Conservation (phyloP, 2,329 filamentous ascomycete species). For the Cadophora sp. region DNA sequence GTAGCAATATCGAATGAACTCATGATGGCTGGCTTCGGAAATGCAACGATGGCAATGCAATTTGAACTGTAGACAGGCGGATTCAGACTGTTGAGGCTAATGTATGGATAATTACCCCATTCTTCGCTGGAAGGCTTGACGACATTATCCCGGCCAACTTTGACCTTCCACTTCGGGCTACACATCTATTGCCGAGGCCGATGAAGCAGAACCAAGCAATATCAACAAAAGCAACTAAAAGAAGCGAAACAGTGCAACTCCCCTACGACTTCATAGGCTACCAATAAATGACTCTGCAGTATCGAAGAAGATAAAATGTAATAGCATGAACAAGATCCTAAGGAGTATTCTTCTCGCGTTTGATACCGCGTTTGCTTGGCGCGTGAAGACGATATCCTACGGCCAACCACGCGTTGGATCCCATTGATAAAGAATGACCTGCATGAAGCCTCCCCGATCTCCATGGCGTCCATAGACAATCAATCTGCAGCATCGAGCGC, state of each 20-base stretch:
- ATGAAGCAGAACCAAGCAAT: not conserved
- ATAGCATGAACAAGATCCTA: not conserved
- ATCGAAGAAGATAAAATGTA: not conserved
- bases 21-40: constrained; percentile 34
- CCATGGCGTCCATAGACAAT: constrained; percentile 13
- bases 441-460: constrained; percentile 5
- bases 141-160: constrained; percentile 6
- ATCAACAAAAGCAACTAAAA: not conserved
- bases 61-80: not conserved
- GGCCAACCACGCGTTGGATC: constrained; percentile 3
- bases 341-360: not conserved
- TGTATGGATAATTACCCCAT: constrained; percentile 12
- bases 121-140: constrained; percentile 9
- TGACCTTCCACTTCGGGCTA: not conserved
- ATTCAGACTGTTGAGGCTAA: not conserved
- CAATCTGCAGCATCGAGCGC: constrained; percentile 31
- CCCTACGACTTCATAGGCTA: not conserved
- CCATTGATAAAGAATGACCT: constrained; percentile 8
- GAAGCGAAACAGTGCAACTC: not conserved
- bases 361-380: constrained; percentile 7
- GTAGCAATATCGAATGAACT: constrained; percentile 59
- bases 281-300: not conserved
- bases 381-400: not conserved
- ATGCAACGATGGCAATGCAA: not conserved
- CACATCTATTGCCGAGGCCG: not conserved